Base-by-base conservation (phyloP, 2,329 filamentous ascomycete species). In the Exophiala mesophila region DNA sequence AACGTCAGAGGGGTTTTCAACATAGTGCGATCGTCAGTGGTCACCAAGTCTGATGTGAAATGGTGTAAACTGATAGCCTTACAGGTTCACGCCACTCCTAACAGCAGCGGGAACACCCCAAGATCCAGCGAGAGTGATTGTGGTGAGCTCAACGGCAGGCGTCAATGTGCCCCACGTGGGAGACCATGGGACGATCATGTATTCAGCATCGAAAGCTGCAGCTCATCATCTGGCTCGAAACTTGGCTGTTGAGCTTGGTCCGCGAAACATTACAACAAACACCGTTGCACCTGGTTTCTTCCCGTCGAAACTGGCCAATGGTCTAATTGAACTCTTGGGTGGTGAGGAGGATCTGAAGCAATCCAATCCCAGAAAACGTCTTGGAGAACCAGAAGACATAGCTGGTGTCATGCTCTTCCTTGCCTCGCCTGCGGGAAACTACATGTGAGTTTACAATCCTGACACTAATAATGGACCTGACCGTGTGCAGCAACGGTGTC, bases 311-410 rank as follows among this genome's bases (percentile, higher is more conserved):
- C 73, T n/a, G 77, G 81, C 55, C 80, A 82, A 78, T 21, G 61
- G 59, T 3, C 47, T 65, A 36, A 66, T 67, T 29, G 60, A 65
- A 13, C 55, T 57, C 13, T 46, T 63, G 3, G 63, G 63, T 3
- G 63, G 63, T 1, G 64, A 66, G 8, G 76, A 82, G 18, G 65
- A 65, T 52, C 58, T 86, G 34, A 80, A 70, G 3, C 67, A 70
- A 46, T 57, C 54, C 10, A 88, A 81, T 59, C 85, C 85, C 6
- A 78, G 83, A 65, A 66, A 73, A 39, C 69, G 83, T 34, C 63
- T 90, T 17, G 86, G 86, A 0, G 57, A 66, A 50, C 75, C 84
- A 0, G 85, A 89, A 66, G 86, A 92, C 64, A 83, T 90, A 55
- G 85, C 83, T 0, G 86, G 82, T 0, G 73, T 75, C 1, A 80